phyloP scores from a whole-genome alignment of 305 asterid species.

The Solanum hybrid region DNA sequence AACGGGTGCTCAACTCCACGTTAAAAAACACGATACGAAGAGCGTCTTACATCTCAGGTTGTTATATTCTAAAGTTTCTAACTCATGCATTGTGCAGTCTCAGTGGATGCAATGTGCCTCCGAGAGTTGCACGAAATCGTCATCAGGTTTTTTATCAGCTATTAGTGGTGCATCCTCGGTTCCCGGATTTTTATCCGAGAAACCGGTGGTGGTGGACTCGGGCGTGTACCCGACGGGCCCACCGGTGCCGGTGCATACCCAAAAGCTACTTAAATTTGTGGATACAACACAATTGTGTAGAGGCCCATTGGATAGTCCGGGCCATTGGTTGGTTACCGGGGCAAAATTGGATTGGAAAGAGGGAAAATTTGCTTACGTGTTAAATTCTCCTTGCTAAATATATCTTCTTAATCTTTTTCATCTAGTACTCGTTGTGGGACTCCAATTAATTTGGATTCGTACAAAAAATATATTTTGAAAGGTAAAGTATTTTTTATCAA shows the following conservation, averaged over 20 bases:
- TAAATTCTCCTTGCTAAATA: slow-evolving; percentile 65
- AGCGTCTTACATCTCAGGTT: slow-evolving; percentile 59
- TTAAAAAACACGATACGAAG: slow-evolving; percentile 29
- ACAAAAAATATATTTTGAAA: background rate
- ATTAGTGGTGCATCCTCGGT: slow-evolving; percentile 46
- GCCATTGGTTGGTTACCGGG: slow-evolving; percentile 90
- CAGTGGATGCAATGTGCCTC: slow-evolving; percentile 58
- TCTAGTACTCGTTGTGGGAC: background rate
- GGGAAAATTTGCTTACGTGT: slow-evolving; percentile 69
- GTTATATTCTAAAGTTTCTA: slow-evolving; percentile 35
- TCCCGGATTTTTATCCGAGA: slow-evolving; percentile 14
- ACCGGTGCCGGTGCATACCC: slow-evolving; percentile 39
- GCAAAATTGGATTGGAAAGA: slow-evolving; percentile 76
- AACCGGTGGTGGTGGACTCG: slow-evolving; percentile 56
- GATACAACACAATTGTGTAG: slow-evolving; percentile 55
- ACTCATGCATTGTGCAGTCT: slow-evolving; percentile 42
- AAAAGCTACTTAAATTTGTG: slow-evolving; percentile 58
- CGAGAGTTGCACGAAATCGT: slow-evolving; percentile 25
- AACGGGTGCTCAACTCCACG: slow-evolving; percentile 85
- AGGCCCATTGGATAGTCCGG: slow-evolving; percentile 85
- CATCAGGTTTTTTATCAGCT: slow-evolving; percentile 46
- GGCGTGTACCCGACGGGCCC: slow-evolving; percentile 77
- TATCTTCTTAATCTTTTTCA: background rate
- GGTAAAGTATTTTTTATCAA: background rate
- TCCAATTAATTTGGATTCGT: background rate